phyloP scores from a whole-genome alignment of 805 yeast species.

The Saccharomyces mikatae region DNA sequence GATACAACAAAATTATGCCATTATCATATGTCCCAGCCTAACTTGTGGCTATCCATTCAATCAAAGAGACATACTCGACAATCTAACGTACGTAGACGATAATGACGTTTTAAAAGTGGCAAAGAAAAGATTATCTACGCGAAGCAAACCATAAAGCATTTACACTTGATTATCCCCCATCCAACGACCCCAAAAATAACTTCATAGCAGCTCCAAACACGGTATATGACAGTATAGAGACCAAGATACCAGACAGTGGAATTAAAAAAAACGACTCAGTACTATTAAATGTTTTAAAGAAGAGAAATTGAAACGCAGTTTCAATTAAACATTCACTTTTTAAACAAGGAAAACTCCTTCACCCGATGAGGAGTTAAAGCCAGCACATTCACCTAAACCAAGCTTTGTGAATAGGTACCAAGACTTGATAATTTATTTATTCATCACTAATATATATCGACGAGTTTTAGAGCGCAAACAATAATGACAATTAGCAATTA shows the following conservation, averaged over 20 bases:
- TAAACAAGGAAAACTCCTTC: background rate
- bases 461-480: background rate
- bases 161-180: background rate
- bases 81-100: conserved; percentile 23
- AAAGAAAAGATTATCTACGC: conserved; percentile 12
- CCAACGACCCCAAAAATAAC: background rate
- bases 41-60: conserved; percentile 27
- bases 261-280: background rate
- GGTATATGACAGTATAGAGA: background rate
- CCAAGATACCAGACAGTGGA: background rate
- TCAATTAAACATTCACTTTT: background rate
- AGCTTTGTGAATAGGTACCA: background rate
- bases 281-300: background rate
- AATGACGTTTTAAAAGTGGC: conserved; percentile 24
- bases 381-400: background rate
- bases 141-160: conserved; percentile 1
- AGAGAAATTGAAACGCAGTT: background rate
- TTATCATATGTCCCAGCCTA: conserved; percentile 24
- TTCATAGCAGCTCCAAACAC: background rate
- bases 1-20: conserved; percentile 29
- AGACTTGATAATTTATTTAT: background rate
- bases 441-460: background rate
- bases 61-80: conserved; percentile 14
- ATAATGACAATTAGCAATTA: background rate
- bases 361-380: background rate